Evolutionary conservation across 768 basidiomycete species (phyloP).

Genomic region (Xerocomus brunneocitrinus): DNA sequence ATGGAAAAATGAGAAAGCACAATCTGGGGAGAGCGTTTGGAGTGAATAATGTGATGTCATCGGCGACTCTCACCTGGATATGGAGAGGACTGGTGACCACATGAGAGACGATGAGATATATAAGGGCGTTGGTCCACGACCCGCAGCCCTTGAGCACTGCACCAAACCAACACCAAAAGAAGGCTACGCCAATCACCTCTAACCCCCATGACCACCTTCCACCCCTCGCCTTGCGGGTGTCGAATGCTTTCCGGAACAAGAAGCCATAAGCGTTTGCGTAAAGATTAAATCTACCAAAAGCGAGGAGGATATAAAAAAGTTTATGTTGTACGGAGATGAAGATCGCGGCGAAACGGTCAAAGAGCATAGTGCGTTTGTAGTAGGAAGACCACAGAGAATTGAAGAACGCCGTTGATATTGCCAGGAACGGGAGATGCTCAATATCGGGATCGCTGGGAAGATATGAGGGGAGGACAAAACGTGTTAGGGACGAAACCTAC

Average conservation of each 20-base stretch:
- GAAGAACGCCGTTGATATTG: conserved; percentile 86
- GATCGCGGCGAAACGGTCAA: conserved; percentile 63
- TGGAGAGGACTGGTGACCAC: conserved; percentile 87
- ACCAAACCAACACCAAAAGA: conserved; percentile 90
- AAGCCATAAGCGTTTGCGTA: conserved; percentile 82
- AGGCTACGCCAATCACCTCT: conserved; percentile 70
- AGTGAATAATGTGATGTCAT: conserved; percentile 2
- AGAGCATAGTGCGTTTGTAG: conserved; percentile 81
- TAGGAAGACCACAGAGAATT: conserved; percentile 88
- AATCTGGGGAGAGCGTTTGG: conserved; percentile 46
- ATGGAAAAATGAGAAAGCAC: conserved; percentile 97
- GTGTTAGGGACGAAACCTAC: conserved; percentile 39
- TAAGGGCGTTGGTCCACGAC: conserved; percentile 61
- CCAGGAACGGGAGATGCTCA: conserved; percentile 89
- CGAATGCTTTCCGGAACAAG: conserved; percentile 61
- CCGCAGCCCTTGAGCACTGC: conserved; percentile 66
- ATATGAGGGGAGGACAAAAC: conserved; percentile 4
- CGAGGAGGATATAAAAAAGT: conserved; percentile 87
- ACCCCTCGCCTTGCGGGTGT: conserved; percentile 59
- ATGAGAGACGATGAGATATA: conserved; percentile 82
- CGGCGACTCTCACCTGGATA: conserved; percentile 63
- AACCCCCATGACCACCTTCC: conserved; percentile 74
- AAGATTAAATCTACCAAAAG: conserved; percentile 91
- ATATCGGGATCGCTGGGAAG: conserved; percentile 72
- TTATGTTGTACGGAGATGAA: conserved; percentile 82